phyloP scores from a whole-genome alignment of 2,329 filamentous ascomycete species.

The Aspergillus ustus region DNA sequence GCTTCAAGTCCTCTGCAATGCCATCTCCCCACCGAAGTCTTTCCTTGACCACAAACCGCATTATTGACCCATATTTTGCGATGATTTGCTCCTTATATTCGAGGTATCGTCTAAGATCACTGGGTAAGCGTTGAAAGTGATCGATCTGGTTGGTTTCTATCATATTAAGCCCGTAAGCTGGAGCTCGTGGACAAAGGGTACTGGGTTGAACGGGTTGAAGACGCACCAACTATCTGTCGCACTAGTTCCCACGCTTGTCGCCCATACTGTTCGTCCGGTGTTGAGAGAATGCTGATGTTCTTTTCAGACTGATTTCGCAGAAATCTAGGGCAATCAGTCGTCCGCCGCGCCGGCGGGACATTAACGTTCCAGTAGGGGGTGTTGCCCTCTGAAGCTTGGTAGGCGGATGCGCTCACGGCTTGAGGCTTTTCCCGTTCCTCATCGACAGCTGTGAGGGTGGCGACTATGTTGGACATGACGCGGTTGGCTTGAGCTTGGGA shows the following conservation, averaged over 20 bases:
- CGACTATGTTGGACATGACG: conserved; percentile 22
- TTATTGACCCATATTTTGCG: conserved; percentile 73
- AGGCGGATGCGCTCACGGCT: conserved; percentile 15
- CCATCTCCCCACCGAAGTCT: conserved; percentile 69
- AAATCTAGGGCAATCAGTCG: conserved; percentile 71
- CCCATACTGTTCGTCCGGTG: conserved; percentile 68
- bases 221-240: conserved; percentile 60
- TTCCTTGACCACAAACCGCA: conserved; percentile 74
- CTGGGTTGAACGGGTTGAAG: conserved; percentile 1
- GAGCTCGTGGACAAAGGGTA: background rate
- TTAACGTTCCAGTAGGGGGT: conserved; percentile 85
- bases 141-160: conserved; percentile 71
- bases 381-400: conserved; percentile 15
- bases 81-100: conserved; percentile 69
- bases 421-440: conserved; percentile 27
- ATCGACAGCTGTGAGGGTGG: conserved; percentile 31
- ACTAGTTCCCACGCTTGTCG: conserved; percentile 73
- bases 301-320: conserved; percentile 68
- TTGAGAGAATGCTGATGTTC: conserved; percentile 71
- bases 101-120: conserved; percentile 77
- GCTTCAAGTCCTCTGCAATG: conserved; percentile 41
- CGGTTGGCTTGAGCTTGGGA: background rate
- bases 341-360: conserved; percentile 65
- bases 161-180: background rate
- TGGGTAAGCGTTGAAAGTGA: conserved; percentile 75